These are phyloP conservation scores for Penicillium maclennaniae DNA, from an alignment of 495 filamentous ascomycete genomes.

Conservation along the genomic window DNA sequence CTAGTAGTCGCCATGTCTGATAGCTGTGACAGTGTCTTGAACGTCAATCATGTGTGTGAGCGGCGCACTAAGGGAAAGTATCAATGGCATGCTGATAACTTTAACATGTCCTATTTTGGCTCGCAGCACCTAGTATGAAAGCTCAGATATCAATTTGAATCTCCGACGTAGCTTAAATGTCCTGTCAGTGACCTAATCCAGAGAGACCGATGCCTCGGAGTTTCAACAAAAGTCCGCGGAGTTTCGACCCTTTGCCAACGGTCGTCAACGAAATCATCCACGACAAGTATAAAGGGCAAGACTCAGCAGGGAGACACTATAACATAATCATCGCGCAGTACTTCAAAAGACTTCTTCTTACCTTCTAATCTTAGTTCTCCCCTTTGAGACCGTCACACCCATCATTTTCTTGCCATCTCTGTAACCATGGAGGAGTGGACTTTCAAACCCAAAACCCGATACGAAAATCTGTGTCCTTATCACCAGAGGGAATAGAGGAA, in stretches of 20 bases:
- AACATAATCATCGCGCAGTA: not conserved
- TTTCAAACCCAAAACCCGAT: not conserved
- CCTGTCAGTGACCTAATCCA: too few relatives aligned
- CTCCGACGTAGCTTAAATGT: too few relatives aligned
- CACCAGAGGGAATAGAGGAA: not conserved
- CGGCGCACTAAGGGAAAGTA: not conserved
- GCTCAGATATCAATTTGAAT: too few relatives aligned
- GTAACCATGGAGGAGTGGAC: too few relatives aligned
- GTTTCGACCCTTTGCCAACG: not conserved
- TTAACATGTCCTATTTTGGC: too few relatives aligned
- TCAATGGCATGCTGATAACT: too few relatives aligned
- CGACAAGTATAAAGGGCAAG: not conserved
- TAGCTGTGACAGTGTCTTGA: not conserved
- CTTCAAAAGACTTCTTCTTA: not conserved
- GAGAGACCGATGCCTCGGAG: not conserved
- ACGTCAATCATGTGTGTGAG: not conserved
- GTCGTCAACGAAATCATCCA: not conserved
- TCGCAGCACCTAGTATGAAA: too few relatives aligned
- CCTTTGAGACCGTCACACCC: too few relatives aligned
- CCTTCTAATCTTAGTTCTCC: not conserved
- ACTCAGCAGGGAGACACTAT: not conserved
- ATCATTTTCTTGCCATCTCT: too few relatives aligned
- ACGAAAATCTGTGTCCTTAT: conserved; percentile 10
- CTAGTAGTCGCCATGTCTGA: not conserved
- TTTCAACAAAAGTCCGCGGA: conserved; percentile 16